Evolutionary conservation across 2,329 filamentous ascomycete species (phyloP), one percentile per base, ranked within the genome.

Genomic region (Ilyonectria mors-panacis): DNA sequence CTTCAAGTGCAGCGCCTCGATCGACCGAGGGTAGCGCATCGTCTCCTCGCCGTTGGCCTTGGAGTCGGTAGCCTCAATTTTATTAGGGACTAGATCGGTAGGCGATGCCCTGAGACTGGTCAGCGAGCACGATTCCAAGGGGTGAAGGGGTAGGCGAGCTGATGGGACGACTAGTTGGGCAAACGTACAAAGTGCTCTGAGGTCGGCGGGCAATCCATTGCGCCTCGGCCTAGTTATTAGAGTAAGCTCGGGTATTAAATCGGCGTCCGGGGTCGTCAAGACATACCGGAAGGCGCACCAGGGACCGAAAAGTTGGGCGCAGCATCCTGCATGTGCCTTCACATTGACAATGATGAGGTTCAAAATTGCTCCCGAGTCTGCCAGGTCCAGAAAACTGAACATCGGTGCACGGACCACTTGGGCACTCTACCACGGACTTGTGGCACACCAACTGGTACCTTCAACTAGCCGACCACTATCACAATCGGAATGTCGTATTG

Each of bases 1-100:
- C 70, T 92, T 90, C 56, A 98, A 88, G 81, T 97, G 96, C 50
- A 97, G 85, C 42, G 95, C 93, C 83, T 97, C 93, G 33, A 98
- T 90, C 69, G 91, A 89, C 75, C 94, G 89, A 42, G 95, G 95
- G 44, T 93, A 85, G 70, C 93, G 91, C 9, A 80, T 68, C 62
- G 60, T 58, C 12, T 58, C 33, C 15, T 63, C 44, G 15, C 42
- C 37, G 1, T 68, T 12, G 39, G 51, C 54, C 26, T 73, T 44
- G 35, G 28, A 35, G 35, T 53, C 21, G 15, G 28, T 10, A 13
- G 19, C 8, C 13, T 57, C 50, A 12, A 30, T 13, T 42, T 73
- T 72, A 19, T 69, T 73, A 2, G 70, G 69, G 7, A 57, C 35
- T 21, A 71, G 42, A 8, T 74, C 72, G 63, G 21, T 63, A 23